Conservation (phyloP, 305 asterid genomes). For the Rubia balearica region DNA sequence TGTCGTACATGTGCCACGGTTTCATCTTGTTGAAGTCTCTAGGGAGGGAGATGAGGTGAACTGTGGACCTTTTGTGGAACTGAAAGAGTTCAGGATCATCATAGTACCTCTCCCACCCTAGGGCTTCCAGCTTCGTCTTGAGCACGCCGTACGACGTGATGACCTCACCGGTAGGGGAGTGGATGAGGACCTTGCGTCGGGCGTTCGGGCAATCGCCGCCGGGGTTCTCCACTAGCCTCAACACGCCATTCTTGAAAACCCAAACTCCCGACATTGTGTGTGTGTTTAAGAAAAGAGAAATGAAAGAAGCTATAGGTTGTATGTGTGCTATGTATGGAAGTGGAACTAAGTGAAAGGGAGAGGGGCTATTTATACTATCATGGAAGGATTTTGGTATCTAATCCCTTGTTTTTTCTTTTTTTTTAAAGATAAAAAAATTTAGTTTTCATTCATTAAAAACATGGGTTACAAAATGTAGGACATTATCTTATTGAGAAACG, state of each 20-base stretch:
- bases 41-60: slow-evolving; percentile 81
- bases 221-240: slow-evolving; percentile 66
- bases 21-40: slow-evolving; percentile 72
- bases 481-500: no score
- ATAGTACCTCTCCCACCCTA: slow-evolving; percentile 87
- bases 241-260: slow-evolving; percentile 83
- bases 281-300: background rate
- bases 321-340: background rate
- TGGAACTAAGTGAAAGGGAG: background rate
- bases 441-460: no score
- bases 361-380: background rate
- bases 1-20: slow-evolving; percentile 82
- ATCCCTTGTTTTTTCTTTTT: no score
- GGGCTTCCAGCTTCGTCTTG: slow-evolving; percentile 39
- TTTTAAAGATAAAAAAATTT: no score
- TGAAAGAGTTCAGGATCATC: slow-evolving; percentile 70
- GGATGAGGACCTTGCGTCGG: slow-evolving; percentile 52
- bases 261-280: slow-evolving; percentile 71
- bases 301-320: background rate
- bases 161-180: slow-evolving; percentile 44
- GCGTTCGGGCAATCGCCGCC: slow-evolving; percentile 44
- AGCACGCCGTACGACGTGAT: slow-evolving; percentile 55
- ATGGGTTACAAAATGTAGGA: no score
- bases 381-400: background rate
- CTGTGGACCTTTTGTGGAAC: slow-evolving; percentile 71